phyloP scores from a whole-genome alignment of 192 early-diverging fungal genomes.

The Umbelopsis vinacea region DNA sequence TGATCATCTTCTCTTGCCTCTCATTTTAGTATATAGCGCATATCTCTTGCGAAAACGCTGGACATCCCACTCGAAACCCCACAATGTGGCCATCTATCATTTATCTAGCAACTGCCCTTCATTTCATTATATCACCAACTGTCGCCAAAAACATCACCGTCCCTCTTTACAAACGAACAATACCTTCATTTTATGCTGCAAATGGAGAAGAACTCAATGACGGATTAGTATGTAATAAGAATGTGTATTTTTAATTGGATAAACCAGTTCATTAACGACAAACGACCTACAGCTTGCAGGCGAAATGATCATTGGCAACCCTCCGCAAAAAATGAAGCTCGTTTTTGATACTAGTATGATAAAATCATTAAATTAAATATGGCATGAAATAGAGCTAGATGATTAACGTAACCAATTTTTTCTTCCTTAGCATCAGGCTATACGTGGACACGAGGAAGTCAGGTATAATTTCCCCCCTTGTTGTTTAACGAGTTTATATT shows the following conservation, averaged over 20 bases:
- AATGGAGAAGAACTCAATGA: background rate
- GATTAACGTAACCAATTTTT: background rate
- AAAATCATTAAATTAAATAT: background rate
- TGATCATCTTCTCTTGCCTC: background rate
- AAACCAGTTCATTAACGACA: background rate
- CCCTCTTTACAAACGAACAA: constrained; percentile 9
- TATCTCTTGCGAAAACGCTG: background rate
- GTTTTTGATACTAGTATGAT: constrained; percentile 86
- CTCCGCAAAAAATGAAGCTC: constrained; percentile 88
- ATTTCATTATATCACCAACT: background rate
- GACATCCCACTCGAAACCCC: background rate
- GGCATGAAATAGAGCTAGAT: background rate
- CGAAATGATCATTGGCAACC: constrained; percentile 81
- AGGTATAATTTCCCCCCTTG: constrained; percentile 19
- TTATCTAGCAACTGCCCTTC: constrained; percentile 6
- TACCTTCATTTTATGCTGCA: constrained; percentile 11
- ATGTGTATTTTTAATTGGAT: background rate
- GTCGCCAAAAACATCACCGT: constrained; percentile 2
- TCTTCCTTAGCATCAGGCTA: constrained; percentile 30
- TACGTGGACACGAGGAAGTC: constrained; percentile 32
- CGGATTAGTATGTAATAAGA: background rate
- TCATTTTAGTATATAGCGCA: background rate
- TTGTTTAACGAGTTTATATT: too few species aligned
- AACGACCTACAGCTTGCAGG: constrained; percentile 77
- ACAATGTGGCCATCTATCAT: constrained; percentile 6